A percentile compares a stretch with the other conserved stretches of the same genome.
Conservation (phyloP, 495 filamentous ascomycete genomes). For the Talaromyces proteolyticus region DNA sequence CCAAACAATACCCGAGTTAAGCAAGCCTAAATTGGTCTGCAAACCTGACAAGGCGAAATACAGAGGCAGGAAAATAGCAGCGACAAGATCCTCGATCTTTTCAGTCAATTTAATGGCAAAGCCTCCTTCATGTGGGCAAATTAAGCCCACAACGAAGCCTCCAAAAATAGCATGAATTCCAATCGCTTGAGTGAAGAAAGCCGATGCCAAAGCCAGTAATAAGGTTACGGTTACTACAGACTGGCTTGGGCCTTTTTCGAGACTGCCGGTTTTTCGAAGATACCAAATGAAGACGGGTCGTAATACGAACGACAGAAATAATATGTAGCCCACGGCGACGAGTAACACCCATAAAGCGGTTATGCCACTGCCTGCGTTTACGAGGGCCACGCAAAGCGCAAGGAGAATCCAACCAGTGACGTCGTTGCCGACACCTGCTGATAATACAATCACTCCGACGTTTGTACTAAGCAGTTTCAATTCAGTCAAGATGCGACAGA, state of each 20-base stretch:
- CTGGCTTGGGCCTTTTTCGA: conserved; percentile 90
- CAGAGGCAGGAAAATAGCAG: conserved; percentile 82
- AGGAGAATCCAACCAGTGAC: conserved; percentile 93
- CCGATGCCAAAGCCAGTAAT: conserved; percentile 68
- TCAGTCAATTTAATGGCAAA: conserved; percentile 94
- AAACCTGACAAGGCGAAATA: conserved; percentile 95
- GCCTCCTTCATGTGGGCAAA: conserved; percentile 90
- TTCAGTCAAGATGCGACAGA: conserved; percentile 92
- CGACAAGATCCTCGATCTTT: conserved; percentile 91
- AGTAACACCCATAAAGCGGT: conserved; percentile 86
- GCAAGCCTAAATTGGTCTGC: conserved; percentile 79
- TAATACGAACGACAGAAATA: conserved; percentile 72
- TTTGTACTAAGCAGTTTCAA: conserved; percentile 78
- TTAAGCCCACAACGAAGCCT: conserved; percentile 79
- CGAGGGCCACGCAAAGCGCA: conserved; percentile 87
- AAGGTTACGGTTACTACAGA: conserved; percentile 78
- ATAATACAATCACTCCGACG: conserved; percentile 86
- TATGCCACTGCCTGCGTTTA: conserved; percentile 80
- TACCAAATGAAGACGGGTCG: conserved; percentile 74
- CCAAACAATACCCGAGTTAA: conserved; percentile 82
- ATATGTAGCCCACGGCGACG: conserved; percentile 64
- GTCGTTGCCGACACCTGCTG: conserved; percentile 94
- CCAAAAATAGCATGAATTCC: conserved; percentile 91
- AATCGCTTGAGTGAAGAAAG: conserved; percentile 96
- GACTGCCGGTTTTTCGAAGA: conserved; percentile 63